phyloP scores from a whole-genome alignment of 2,329 filamentous ascomycete species.

The Sclerotiophoma versabilis region DNA sequence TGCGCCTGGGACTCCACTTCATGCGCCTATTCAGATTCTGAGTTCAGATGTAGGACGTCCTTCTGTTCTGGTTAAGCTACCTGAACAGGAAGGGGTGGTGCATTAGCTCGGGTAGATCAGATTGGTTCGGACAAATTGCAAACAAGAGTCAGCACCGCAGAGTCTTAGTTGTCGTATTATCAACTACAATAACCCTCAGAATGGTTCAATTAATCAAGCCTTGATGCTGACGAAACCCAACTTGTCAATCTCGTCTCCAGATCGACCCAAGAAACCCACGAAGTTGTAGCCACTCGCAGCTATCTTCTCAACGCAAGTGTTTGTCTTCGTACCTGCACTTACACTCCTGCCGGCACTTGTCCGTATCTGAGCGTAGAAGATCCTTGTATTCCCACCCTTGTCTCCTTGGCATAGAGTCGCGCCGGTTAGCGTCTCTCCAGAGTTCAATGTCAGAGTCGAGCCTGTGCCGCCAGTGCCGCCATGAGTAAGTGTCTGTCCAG shows the following conservation, averaged over 20 bases:
- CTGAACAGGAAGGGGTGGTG: too few relatives aligned
- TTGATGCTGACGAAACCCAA: constrained; percentile 49
- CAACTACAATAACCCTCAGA: too few relatives aligned
- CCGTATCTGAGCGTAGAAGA: constrained; percentile 62
- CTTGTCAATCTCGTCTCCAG: constrained; percentile 63
- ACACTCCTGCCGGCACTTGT: constrained; percentile 59
- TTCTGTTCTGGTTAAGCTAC: too few relatives aligned
- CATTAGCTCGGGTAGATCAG: too few relatives aligned
- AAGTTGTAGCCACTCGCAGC: constrained; percentile 60
- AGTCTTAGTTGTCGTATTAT: too few relatives aligned
- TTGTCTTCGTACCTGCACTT: constrained; percentile 55
- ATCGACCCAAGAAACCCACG: constrained; percentile 60
- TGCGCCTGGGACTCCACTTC: too few relatives aligned
- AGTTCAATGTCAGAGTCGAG: constrained; percentile 53
- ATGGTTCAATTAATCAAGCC: too few relatives aligned
- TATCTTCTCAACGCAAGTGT: constrained; percentile 55
- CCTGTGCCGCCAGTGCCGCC: constrained; percentile 61
- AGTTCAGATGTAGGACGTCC: too few relatives aligned
- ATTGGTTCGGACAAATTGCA: too few relatives aligned
- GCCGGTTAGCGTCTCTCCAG: constrained; percentile 58
- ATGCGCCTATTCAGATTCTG: too few relatives aligned
- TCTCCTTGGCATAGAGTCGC: constrained; percentile 61
- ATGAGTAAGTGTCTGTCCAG: constrained; percentile 60
- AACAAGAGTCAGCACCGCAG: too few relatives aligned
- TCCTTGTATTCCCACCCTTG: constrained; percentile 55